Evolutionary conservation across 768 basidiomycete genomes (phyloP).

Genomic region (Boletus vinaceobasis): DNA sequence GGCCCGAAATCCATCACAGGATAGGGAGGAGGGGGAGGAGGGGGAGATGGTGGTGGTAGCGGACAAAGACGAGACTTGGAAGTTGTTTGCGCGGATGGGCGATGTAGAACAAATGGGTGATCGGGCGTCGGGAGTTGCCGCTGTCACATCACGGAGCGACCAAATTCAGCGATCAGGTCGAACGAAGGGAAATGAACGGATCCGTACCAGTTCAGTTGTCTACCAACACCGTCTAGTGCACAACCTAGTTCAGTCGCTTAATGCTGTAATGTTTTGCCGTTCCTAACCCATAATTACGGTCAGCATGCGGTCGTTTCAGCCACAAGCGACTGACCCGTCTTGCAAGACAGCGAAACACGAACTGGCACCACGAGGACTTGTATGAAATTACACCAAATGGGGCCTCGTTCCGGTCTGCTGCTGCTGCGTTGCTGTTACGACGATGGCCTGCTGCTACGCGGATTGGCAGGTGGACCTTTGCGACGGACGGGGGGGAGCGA

Average conservation of each 20-base stretch:
- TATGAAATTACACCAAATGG: neutral
- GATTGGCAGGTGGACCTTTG: neutral
- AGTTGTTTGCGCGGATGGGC: slow-evolving; percentile 28
- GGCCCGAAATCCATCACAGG: slow-evolving; percentile 52
- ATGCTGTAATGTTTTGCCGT: slow-evolving; percentile 6
- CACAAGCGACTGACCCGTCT: slow-evolving; percentile 19
- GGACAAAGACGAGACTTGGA: slow-evolving; percentile 33
- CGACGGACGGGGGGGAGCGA: neutral
- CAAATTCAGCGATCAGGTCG: slow-evolving; percentile 39
- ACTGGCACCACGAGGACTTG: slow-evolving; percentile 1
- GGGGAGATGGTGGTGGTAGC: slow-evolving; percentile 28
- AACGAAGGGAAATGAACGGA: slow-evolving; percentile 19
- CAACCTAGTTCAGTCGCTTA: neutral
- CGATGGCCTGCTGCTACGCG: slow-evolving; percentile 9
- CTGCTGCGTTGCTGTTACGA: slow-evolving; percentile 11
- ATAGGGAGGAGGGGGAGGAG: slow-evolving; percentile 28
- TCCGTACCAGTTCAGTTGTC: slow-evolving; percentile 27
- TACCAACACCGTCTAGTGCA: neutral
- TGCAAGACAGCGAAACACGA: slow-evolving; percentile 6
- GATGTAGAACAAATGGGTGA: slow-evolving; percentile 45
- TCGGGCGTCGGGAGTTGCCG: slow-evolving; percentile 57
- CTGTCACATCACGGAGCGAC: slow-evolving; percentile 37
- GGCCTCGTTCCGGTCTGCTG: neutral
- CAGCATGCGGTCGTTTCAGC: slow-evolving; percentile 15
- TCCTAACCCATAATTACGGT: slow-evolving; percentile 11